A percentile compares a stretch with the other conserved stretches of the same genome.
Conservation (phyloP, 306 rosid species). For the Citrullus mucosospermus region DNA sequence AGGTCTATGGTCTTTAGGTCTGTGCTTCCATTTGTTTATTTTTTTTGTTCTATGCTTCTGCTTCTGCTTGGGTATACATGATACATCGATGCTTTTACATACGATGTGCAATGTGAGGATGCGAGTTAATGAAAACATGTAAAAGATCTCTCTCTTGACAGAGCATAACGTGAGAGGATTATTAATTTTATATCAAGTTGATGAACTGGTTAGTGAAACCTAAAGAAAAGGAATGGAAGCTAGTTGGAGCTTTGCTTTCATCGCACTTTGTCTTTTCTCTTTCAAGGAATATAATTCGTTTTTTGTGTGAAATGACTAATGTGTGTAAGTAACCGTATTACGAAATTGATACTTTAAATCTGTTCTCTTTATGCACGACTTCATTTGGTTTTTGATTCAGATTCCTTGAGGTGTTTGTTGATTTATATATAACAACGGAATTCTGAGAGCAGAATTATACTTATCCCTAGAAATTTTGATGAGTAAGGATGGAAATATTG, state of each 20-base stretch:
- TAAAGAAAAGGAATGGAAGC: too few relatives aligned
- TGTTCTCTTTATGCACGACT: background rate
- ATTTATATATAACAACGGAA: background rate
- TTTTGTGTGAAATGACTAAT: too few relatives aligned
- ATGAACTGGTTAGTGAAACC: too few relatives aligned
- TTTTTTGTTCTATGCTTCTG: background rate
- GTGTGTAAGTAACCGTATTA: too few relatives aligned
- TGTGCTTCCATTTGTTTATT: background rate
- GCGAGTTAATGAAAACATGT: too few relatives aligned
- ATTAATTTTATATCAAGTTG: too few relatives aligned
- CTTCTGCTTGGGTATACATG: background rate
- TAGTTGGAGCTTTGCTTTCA: too few relatives aligned
- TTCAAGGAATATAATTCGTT: too few relatives aligned
- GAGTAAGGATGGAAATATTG: background rate
- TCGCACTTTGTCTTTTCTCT: too few relatives aligned
- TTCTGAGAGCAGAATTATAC: background rate
- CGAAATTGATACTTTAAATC: too few relatives aligned
- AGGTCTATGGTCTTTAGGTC: background rate
- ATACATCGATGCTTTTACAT: background rate
- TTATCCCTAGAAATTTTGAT: background rate
- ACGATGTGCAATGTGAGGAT: background rate
- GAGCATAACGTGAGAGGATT: too few relatives aligned
- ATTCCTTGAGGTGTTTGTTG: background rate
- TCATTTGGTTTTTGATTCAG: background rate
- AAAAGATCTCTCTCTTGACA: too few relatives aligned